Evolutionary conservation across 176 grass and related monocot species (phyloP).

Genomic region (Hyparrhenia diplandra): DNA sequence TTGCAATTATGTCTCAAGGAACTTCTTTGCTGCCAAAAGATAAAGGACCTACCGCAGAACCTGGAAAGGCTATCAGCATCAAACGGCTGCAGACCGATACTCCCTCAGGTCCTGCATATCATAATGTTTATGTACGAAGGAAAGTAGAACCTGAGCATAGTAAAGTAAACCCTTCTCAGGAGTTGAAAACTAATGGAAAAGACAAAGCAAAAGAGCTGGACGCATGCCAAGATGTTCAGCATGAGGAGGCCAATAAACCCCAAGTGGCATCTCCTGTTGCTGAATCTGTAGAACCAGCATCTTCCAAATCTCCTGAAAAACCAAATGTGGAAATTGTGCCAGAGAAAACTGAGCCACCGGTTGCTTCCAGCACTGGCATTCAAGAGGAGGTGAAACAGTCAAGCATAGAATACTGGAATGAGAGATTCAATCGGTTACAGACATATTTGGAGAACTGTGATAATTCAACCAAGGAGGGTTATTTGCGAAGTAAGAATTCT

Average conservation of each 20-base stretch:
- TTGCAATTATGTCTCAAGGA: slow-evolving; percentile 37
- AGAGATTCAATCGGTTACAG: slow-evolving; percentile 70
- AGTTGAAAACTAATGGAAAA: slow-evolving; percentile 39
- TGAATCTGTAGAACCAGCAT: slow-evolving; percentile 21
- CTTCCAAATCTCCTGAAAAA: slow-evolving; percentile 26
- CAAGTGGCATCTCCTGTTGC: slow-evolving; percentile 21
- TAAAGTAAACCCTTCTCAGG: slow-evolving; percentile 46
- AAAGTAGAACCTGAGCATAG: slow-evolving; percentile 63
- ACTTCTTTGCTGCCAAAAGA: slow-evolving; percentile 42
- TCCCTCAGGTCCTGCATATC: slow-evolving; percentile 46
- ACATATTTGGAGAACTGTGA: slow-evolving; percentile 73
- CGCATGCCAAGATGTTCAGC: slow-evolving; percentile 28
- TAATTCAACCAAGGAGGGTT: slow-evolving; percentile 78
- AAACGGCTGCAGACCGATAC: slow-evolving; percentile 48
- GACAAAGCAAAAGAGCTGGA: slow-evolving; percentile 39
- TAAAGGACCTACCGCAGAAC: slow-evolving; percentile 36
- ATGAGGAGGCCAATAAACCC: slow-evolving; percentile 27
- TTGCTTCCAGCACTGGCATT: slow-evolving; percentile 7
- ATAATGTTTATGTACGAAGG: slow-evolving; percentile 76
- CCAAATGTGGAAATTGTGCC: neutral
- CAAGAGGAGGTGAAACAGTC: slow-evolving; percentile 25
- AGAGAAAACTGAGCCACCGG: slow-evolving; percentile 25
- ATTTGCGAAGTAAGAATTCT: slow-evolving; percentile 69
- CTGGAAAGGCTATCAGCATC: slow-evolving; percentile 25
- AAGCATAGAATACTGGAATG: slow-evolving; percentile 52